Percentiles rank a stretch among this genome's conserved stretches.
Conservation (phyloP, 2,329 filamentous ascomycete genomes). For the Keithomyces neogunnii region DNA sequence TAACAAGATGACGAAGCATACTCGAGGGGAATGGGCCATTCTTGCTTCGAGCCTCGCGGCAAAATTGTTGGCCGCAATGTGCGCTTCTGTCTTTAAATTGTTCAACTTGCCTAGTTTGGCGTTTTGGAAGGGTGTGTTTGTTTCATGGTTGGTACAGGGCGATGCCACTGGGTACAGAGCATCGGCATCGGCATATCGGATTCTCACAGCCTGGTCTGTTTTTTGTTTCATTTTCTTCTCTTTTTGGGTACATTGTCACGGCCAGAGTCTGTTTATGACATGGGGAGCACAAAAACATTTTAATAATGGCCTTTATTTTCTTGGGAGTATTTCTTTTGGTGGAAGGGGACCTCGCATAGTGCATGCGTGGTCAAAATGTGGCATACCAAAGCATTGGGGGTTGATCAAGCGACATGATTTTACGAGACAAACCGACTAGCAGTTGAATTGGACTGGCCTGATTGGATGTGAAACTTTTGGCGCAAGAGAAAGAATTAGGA, state of each 20-base stretch:
- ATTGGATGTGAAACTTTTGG: too few relatives aligned
- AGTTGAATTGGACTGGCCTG: background rate
- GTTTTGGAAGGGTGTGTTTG: background rate
- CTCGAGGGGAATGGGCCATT: too few relatives aligned
- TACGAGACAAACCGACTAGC: slow-evolving; percentile 1
- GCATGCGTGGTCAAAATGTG: background rate
- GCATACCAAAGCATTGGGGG: background rate
- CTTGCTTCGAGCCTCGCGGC: background rate
- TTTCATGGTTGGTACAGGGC: background rate
- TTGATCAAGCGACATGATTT: background rate
- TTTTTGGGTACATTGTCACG: slow-evolving; percentile 3
- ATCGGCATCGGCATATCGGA: background rate
- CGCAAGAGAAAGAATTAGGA: too few relatives aligned
- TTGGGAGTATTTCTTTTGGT: background rate
- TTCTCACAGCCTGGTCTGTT: background rate
- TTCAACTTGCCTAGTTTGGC: slow-evolving; percentile 1
- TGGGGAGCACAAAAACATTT: slow-evolving; percentile 9
- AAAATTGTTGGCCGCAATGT: background rate
- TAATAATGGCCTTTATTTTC: background rate
- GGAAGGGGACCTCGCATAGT: background rate
- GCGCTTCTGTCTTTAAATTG: background rate
- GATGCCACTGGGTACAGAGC: background rate
- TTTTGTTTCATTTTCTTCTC: background rate
- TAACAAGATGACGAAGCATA: background rate
- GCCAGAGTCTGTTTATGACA: slow-evolving; percentile 8